Conservation (phyloP, 441 rosid genomes). For the Euphorbia schlechtendalii region DNA sequence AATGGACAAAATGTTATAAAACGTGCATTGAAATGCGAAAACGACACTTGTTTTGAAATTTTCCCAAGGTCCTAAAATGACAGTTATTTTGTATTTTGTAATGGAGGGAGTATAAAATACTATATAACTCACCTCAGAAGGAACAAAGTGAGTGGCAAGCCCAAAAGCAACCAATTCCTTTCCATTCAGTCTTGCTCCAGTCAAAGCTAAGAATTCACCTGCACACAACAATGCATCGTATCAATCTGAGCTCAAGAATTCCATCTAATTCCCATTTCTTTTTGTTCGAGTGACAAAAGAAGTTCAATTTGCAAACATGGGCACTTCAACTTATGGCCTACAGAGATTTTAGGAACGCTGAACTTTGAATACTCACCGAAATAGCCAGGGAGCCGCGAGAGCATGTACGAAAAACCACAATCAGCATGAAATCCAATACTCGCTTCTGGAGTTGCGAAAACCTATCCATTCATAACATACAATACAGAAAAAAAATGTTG, state of each 20-base stretch:
- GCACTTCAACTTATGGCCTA: not conserved
- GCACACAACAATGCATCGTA: conserved; percentile 12
- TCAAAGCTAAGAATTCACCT: conserved; percentile 86
- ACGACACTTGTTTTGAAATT: too few species aligned
- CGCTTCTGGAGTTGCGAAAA: conserved; percentile 90
- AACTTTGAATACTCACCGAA: conserved; percentile 56
- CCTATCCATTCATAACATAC: conserved; percentile 33
- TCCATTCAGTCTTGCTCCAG: conserved; percentile 76
- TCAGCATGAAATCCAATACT: conserved; percentile 91
- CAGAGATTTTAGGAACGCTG: too few species aligned
- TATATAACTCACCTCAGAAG: conserved; percentile 46
- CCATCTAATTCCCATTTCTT: not conserved
- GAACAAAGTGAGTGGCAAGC: conserved; percentile 86
- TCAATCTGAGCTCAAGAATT: not conserved
- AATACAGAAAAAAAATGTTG: too few species aligned
- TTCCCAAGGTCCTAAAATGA: too few species aligned
- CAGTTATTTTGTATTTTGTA: too few species aligned
- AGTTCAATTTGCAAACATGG: not conserved
- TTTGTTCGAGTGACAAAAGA: not conserved
- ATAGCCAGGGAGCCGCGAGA: conserved; percentile 73
- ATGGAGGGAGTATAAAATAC: too few species aligned
- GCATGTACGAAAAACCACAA: conserved; percentile 81
- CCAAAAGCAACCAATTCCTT: conserved; percentile 74
- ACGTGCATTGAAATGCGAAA: too few species aligned
- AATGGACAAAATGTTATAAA: too few species aligned